Base-by-base conservation (phyloP, 129 eudicot genomes). In the Chrysanthemum lavandulifolium region DNA sequence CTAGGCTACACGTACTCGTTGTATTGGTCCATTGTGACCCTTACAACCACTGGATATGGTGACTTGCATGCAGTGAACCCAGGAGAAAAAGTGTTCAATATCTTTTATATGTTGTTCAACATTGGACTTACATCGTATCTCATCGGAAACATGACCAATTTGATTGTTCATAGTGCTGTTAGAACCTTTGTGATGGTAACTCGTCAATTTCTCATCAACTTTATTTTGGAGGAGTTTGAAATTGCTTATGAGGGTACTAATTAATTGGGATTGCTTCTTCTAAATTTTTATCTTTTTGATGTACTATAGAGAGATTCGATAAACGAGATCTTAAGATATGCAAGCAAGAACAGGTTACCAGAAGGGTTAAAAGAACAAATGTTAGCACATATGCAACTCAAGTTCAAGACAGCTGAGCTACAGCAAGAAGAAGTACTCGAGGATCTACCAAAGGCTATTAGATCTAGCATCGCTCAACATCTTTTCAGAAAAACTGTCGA, bases 21-120 rank as follows among this genome's bases (percentile, higher is more conserved):
- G 86, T 91, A 91, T 53, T 91, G 97, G 95, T 85, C 95, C 13
- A 86, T 91, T 71, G 97, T 91, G 69, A 91, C 97, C 40, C 92
- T 91, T 25, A 78, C 92, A 67, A 88, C 97, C n/a, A 87, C 84
- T 6, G 95, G 97, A 3, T 91, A 91, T 62, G 97, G 97, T 5
- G 97, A 91, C 66, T 76, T 91, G 76, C 91, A 88, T 27, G 95
- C 97, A n/a, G 84, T 74, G 56, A 91, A 91, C 73, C 75, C 95
- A n/a, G 95, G 95, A 27, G 97, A 91, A 83, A 91, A 91, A 75
- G 79, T 86, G 69, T 88, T 88, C 82, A 80, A 86, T 74, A 85
- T 91, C 71, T 86, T 84, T 57, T 91, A 91, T 69, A 91, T 91
- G 97, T 78, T 91, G 58, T 91, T 91, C 85, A 91, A 91, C 81